phyloP scores from a whole-genome alignment of 2,329 filamentous ascomycete genomes.

The Cladosporium sp. region DNA sequence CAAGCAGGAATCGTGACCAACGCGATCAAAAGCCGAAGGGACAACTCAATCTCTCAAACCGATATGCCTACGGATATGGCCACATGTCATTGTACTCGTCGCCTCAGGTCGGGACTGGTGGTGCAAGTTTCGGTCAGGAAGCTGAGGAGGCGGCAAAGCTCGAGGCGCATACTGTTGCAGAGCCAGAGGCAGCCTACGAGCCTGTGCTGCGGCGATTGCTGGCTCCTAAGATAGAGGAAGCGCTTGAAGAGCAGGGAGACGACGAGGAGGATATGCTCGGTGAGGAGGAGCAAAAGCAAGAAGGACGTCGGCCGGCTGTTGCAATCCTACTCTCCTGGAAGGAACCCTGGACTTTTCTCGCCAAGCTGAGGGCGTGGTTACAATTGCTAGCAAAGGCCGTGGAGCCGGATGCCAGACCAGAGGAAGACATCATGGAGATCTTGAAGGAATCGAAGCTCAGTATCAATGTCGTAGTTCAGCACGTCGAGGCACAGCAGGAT shows the following conservation, averaged over 20 bases:
- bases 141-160: constrained; percentile 35
- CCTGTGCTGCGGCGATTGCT: constrained; percentile 31
- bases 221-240: constrained; percentile 21
- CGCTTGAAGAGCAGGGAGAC: constrained; percentile 18
- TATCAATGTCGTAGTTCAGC: constrained; percentile 92
- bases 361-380: constrained; percentile 87
- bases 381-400: constrained; percentile 73
- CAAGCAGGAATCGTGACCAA: constrained; percentile 24
- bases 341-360: constrained; percentile 88
- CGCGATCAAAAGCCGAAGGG: constrained; percentile 28
- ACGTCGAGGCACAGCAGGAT: constrained; percentile 87
- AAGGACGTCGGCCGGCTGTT: constrained; percentile 43
- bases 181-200: constrained; percentile 33
- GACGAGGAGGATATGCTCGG: constrained; percentile 22
- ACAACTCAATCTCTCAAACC: constrained; percentile 35
- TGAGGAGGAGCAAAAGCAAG: constrained; percentile 15
- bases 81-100: constrained; percentile 36
- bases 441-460: constrained; percentile 91
- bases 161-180: constrained; percentile 36
- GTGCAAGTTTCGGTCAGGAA: constrained; percentile 32
- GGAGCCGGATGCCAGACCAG: constrained; percentile 63
- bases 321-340: constrained; percentile 95
- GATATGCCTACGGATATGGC: constrained; percentile 38
- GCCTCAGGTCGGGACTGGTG: constrained; percentile 28
- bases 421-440: constrained; percentile 70